phyloP scores from a whole-genome alignment of 805 yeast species.

The Sugiyamaella mastotermitis region DNA sequence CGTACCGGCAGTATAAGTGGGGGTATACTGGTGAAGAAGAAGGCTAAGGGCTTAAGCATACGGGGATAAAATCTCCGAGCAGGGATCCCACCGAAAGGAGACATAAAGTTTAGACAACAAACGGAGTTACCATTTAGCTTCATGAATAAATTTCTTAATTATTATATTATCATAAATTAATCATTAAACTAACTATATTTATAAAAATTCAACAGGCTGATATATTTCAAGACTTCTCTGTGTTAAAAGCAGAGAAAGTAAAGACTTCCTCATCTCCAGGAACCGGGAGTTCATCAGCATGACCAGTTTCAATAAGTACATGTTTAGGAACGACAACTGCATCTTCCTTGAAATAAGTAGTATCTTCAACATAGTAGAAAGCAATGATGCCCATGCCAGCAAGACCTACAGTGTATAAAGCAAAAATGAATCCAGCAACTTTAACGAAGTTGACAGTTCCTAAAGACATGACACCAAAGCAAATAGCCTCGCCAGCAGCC shows the following conservation, averaged over 20 bases:
- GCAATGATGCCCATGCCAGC: slow-evolving; percentile 3
- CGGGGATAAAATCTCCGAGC: too few species aligned
- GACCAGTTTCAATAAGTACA: slow-evolving; percentile 3
- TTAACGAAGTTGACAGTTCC: slow-evolving; percentile 4
- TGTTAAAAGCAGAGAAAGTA: neutral
- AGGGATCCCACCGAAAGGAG: too few species aligned
- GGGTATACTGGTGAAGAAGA: too few species aligned
- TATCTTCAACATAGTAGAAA: slow-evolving; percentile 3
- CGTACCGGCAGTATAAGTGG: too few species aligned
- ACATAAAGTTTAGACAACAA: too few species aligned
- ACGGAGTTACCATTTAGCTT: too few species aligned
- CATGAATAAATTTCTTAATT: too few species aligned
- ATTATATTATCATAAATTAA: too few species aligned
- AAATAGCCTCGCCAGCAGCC: slow-evolving; percentile 5
- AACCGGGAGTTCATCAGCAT: neutral
- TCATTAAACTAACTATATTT: too few species aligned
- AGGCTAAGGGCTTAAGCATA: too few species aligned
- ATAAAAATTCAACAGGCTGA: slow-evolving; percentile 1
- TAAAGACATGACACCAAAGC: slow-evolving; percentile 3
- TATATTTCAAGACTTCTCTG: neutral
- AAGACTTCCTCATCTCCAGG: slow-evolving; percentile 1
- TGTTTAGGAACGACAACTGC: slow-evolving; percentile 5
- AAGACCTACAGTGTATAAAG: slow-evolving; percentile 2
- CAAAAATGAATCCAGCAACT: slow-evolving; percentile 4
- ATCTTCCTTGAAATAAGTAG: slow-evolving; percentile 7